phyloP scores from a whole-genome alignment of 108 stramenopile species.

The Conticribra guillardii region DNA sequence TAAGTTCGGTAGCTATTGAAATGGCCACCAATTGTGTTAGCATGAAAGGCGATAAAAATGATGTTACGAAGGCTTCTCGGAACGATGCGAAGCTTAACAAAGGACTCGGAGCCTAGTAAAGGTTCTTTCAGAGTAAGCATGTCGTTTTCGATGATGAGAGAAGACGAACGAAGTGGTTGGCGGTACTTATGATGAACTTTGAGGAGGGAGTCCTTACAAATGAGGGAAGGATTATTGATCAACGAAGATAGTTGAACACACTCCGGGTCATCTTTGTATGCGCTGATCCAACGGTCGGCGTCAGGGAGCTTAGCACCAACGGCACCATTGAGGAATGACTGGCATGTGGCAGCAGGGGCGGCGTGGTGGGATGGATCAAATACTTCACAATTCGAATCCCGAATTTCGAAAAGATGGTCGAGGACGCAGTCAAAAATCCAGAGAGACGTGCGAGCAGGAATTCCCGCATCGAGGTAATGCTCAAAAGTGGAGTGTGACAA shows the following conservation, averaged over 20 bases:
- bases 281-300: neutral
- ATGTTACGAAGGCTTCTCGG: slow-evolving; percentile 4
- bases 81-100: slow-evolving; percentile 9
- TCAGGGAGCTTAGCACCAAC: slow-evolving; percentile 4
- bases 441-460: slow-evolving; percentile 11
- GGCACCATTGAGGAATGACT: slow-evolving; percentile 11
- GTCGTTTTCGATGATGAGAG: neutral
- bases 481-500: neutral
- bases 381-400: slow-evolving; percentile 1
- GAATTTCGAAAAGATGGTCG: slow-evolving; percentile 1
- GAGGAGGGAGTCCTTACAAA: neutral
- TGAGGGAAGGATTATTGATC: neutral
- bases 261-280: neutral
- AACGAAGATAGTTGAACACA: neutral
- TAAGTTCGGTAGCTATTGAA: slow-evolving; percentile 5
- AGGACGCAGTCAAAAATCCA: slow-evolving; percentile 1
- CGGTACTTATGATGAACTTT: neutral
- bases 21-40: slow-evolving; percentile 24
- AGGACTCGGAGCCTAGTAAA: neutral
- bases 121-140: slow-evolving; percentile 3
- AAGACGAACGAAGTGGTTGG: neutral
- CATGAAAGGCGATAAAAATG: slow-evolving; percentile 27
- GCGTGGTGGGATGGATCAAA: neutral
- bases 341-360: slow-evolving; percentile 1
- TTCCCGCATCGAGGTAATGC: neutral